Evolutionary conservation across 306 rosid genomes (phyloP).

Genomic region (Acacia acuminata): DNA sequence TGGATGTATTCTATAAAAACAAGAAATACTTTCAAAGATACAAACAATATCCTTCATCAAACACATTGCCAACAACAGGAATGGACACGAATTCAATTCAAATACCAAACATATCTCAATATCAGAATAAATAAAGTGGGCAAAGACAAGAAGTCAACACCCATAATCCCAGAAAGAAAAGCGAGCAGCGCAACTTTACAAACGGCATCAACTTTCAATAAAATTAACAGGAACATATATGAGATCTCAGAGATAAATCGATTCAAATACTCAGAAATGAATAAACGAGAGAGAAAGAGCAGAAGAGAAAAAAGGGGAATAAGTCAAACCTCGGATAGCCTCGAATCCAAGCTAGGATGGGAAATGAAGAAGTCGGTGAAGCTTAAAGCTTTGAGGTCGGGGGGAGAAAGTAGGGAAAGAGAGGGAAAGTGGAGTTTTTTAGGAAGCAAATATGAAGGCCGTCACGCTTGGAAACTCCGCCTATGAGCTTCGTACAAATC

Average conservation of each 20-base stretch:
- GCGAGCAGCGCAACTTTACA: not conserved
- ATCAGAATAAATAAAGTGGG: not conserved
- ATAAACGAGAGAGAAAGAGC: not conserved
- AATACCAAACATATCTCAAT: not conserved
- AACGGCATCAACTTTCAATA: not conserved
- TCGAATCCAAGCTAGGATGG: not conserved
- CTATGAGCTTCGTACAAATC: slow-evolving; percentile 32
- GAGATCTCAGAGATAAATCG: slow-evolving; percentile 15
- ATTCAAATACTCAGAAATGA: not conserved
- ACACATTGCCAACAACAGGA: not conserved
- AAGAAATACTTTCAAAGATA: not conserved
- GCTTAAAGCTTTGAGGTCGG: not conserved
- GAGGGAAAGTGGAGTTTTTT: not conserved
- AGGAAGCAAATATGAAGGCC: slow-evolving; percentile 6
- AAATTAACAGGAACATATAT: slow-evolving; percentile 15
- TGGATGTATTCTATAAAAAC: not conserved
- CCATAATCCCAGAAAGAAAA: not conserved
- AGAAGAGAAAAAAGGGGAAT: not conserved
- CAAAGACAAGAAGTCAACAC: not conserved
- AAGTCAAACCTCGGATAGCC: slow-evolving; percentile 23
- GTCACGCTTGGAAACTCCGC: slow-evolving; percentile 42
- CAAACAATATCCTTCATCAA: not conserved
- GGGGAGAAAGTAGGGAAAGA: not conserved
- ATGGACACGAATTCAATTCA: not conserved
- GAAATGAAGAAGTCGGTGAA: slow-evolving; percentile 5